Evolutionary conservation across 139 green algal species (phyloP).

Genomic region (Coccomyxa sp.): DNA sequence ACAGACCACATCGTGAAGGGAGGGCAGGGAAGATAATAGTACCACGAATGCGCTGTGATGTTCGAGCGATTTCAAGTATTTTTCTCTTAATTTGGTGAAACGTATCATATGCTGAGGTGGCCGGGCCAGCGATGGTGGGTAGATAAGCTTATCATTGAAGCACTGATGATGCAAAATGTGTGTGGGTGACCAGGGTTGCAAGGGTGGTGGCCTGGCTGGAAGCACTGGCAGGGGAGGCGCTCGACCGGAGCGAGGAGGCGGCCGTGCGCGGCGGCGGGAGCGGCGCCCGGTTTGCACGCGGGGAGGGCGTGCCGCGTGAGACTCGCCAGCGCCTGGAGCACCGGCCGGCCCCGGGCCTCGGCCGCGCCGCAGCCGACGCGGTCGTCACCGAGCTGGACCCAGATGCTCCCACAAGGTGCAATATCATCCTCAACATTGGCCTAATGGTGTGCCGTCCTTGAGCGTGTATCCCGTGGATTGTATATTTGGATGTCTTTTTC

Average conservation of each 20-base stretch:
- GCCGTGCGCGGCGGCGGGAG: slow-evolving; percentile 10
- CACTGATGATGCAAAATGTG: not conserved
- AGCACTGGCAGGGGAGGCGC: not conserved
- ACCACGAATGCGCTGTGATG: not conserved
- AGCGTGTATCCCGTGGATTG: too few species aligned
- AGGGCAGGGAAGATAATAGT: too few species aligned
- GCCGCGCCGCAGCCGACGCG: not conserved
- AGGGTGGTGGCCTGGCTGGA: slow-evolving; percentile 21
- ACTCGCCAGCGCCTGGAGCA: not conserved
- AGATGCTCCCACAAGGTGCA: slow-evolving; percentile 45
- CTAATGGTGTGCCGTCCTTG: too few species aligned
- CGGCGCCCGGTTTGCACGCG: not conserved
- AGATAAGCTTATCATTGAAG: not conserved
- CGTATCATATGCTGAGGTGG: not conserved
- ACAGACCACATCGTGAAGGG: not conserved
- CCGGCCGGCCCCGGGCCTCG: not conserved
- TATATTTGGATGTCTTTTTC: not conserved
- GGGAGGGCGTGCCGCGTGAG: not conserved
- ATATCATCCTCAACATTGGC: not conserved
- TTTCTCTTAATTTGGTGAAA: not conserved
- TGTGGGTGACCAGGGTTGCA: not conserved
- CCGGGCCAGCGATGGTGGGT: not conserved
- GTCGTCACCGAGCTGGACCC: slow-evolving; percentile 68
- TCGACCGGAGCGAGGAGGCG: slow-evolving; percentile 29
- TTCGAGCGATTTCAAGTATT: too few species aligned